These are phyloP conservation scores for Raddia guianensis DNA, from an alignment of 176 grass and related monocot species.

Conservation along the genomic window DNA sequence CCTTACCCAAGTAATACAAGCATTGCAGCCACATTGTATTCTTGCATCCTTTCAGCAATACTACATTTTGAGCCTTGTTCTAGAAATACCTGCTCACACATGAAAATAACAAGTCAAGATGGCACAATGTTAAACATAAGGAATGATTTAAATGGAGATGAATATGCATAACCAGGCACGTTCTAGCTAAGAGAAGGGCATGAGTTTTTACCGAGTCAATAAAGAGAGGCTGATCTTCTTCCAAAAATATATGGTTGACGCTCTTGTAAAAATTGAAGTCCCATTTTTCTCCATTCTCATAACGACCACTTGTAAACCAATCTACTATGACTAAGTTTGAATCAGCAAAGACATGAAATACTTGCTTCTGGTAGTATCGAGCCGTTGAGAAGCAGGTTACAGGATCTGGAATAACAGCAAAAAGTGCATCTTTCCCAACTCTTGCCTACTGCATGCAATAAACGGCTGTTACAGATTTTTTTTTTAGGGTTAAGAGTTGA, in stretches of 20 bases:
- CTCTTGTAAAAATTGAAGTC: conserved; percentile 70
- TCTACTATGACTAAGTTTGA: conserved; percentile 90
- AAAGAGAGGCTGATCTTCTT: conserved; percentile 77
- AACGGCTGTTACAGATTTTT: not conserved
- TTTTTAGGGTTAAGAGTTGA: not conserved
- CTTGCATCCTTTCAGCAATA: conserved; percentile 68
- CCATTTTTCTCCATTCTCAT: conserved; percentile 85
- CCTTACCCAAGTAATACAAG: conserved; percentile 76
- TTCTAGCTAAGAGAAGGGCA: conserved; percentile 23
- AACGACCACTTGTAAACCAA: conserved; percentile 91
- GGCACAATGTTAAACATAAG: not conserved
- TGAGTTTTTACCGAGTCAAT: conserved; percentile 60
- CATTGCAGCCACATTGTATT: conserved; percentile 90
- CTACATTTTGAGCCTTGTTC: conserved; percentile 54
- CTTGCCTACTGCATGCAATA: conserved; percentile 64
- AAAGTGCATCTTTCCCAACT: conserved; percentile 70
- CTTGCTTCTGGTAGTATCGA: conserved; percentile 74
- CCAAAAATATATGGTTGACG: conserved; percentile 67
- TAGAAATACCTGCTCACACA: conserved; percentile 61
- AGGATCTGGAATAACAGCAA: conserved; percentile 83
- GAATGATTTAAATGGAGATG: not conserved
- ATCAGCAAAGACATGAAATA: conserved; percentile 58
- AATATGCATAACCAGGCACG: not conserved
- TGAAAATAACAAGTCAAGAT: not conserved
- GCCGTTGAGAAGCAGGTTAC: conserved; percentile 85